phyloP scores from a whole-genome alignment of 257 asterid species.

The Prunella vulgaris region DNA sequence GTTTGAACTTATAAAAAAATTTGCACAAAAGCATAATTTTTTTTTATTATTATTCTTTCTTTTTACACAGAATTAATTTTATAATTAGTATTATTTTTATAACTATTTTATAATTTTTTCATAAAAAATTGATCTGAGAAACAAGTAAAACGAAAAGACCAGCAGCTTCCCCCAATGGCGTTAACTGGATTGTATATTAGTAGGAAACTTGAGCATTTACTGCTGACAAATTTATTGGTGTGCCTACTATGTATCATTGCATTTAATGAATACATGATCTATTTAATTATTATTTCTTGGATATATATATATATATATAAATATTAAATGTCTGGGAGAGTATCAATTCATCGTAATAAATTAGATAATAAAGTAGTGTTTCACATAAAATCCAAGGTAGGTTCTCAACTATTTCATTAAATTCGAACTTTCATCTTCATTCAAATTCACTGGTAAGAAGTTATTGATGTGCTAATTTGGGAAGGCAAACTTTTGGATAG shows the following conservation, averaged over 20 bases:
- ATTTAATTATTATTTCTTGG: not conserved
- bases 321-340: too few species aligned
- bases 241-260: not conserved
- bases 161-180: not conserved
- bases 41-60: too few species aligned
- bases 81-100: too few species aligned
- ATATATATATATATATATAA: too few species aligned
- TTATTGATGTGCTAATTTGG: too few species aligned
- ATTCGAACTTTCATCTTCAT: not conserved
- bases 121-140: too few species aligned
- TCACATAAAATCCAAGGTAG: not conserved
- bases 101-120: too few species aligned
- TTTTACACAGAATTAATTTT: too few species aligned
- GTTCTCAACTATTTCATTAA: not conserved
- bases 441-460: not conserved
- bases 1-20: too few species aligned
- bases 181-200: not conserved
- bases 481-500: too few species aligned
- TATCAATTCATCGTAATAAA: not conserved
- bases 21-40: too few species aligned
- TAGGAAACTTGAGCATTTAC: slow-evolving; percentile 12
- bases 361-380: not conserved
- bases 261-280: not conserved
- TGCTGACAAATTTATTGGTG: slow-evolving; percentile 19
- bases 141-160: not conserved